Base-by-base conservation (phyloP, 371 early-diverging fungal species). In the Apophysomyces trapeziformis region DNA sequence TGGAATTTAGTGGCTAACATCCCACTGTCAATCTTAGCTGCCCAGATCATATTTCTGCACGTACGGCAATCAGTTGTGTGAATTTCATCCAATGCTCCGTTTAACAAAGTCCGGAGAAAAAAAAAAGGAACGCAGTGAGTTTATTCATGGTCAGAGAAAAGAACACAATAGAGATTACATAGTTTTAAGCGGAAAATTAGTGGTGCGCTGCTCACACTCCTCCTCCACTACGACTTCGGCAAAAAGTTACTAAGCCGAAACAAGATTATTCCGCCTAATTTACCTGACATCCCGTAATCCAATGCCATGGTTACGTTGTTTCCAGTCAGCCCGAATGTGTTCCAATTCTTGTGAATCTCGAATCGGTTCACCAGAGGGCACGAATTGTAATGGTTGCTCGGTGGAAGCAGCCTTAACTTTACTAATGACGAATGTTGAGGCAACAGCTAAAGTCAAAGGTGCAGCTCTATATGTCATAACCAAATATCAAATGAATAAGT, bases 261-360 rank as follows among this genome's bases (percentile, higher is more conserved):
- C 11, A 61, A 7, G 47, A 36, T 11, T 18, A 6, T n/a, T 32
- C 36, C 13, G 36, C 14, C 13, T 37, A 43, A 43, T 5, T 32
- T 47, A 62, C 62, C 62, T 62, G 35, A 62, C 62, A 26, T 60
- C 62, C 11, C 62, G 46, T 50, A 62, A 45, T 5, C 62, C 62
- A 3, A 62, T 37, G 32, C 62, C 62, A 12, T 62, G 43, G 36
- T 62, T 62, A 35, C 62, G 16, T 45, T 62, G 36, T 14, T 36
- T 44, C 46, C 43, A 62, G 26, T 62, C 62, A 8, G 46, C 62
- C 3, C 62, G 45, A 37, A 62, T 41, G n/a, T 32, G 36, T 14
- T 43, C 62, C 45, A 62, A 37, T 62, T 46, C 12, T 8, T 62
- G 32, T 36, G 37, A 45, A 35, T 62, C 62, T n/a, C 47, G 16